phyloP scores from a whole-genome alignment of 2,329 filamentous ascomycete species.

The Ceratocystis ficicola region DNA sequence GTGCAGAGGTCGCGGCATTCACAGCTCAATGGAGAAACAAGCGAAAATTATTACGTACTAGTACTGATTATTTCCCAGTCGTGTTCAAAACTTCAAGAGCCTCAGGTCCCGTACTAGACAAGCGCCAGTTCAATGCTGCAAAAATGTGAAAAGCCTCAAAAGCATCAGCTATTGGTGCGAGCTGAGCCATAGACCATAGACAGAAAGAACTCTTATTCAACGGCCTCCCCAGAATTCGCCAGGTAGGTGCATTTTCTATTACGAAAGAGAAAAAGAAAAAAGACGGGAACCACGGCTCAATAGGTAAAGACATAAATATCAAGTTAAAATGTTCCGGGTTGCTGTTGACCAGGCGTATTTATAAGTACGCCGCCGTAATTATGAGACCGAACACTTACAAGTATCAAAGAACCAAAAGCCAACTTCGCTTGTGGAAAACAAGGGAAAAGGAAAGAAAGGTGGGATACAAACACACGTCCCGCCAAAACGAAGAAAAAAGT shows the following conservation, averaged over 20 bases:
- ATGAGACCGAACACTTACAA: not conserved
- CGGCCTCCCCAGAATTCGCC: not conserved
- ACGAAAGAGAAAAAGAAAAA: not conserved
- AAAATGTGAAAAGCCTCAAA: not conserved
- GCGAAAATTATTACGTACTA: not conserved
- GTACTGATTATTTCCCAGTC: not conserved
- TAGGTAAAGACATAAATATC: not conserved
- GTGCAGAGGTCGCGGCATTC: not conserved
- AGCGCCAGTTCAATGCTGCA: not conserved
- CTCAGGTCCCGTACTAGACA: not conserved
- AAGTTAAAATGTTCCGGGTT: too few relatives aligned
- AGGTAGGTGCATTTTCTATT: not conserved
- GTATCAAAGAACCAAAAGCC: not conserved
- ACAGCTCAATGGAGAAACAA: not conserved
- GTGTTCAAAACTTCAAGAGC: not conserved
- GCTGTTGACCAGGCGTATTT: not conserved
- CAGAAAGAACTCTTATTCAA: not conserved
- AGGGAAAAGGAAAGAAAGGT: not conserved
- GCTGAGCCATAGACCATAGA: not conserved
- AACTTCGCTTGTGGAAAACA: not conserved
- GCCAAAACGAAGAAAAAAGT: not conserved
- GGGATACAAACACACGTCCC: not conserved
- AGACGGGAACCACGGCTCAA: not conserved
- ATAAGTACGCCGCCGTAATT: not conserved
- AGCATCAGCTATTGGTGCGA: not conserved